A percentile compares a stretch with the other conserved stretches of the same genome.
These are phyloP conservation scores for Thermoascus crustaceus DNA, from an alignment of 2,329 filamentous ascomycete species.

Conservation along the genomic window DNA sequence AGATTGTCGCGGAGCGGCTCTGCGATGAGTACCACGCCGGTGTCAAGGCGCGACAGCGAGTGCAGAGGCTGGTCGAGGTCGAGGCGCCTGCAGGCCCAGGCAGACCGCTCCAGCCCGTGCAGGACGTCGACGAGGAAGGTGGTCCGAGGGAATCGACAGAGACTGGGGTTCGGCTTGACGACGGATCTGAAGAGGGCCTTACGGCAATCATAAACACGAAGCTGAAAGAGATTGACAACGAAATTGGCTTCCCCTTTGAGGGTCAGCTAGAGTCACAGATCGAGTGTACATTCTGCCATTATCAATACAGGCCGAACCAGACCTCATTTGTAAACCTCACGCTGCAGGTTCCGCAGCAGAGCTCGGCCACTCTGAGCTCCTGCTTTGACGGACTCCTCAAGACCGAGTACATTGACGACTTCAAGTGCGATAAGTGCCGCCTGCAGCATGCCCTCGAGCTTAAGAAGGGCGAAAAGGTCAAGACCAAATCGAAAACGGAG, in stretches of 20 bases:
- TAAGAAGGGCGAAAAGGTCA: conserved; percentile 53
- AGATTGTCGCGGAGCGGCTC: conserved; percentile 83
- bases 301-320: conserved; percentile 74
- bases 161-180: conserved; percentile 30
- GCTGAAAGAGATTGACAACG: conserved; percentile 30
- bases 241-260: conserved; percentile 74
- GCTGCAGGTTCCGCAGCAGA: conserved; percentile 77
- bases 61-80: conserved; percentile 17
- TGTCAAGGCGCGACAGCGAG: conserved; percentile 55
- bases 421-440: conserved; percentile 87
- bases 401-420: conserved; percentile 93
- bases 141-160: conserved; percentile 14
- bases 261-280: conserved; percentile 91
- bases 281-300: conserved; percentile 81
- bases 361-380: conserved; percentile 68
- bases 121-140: conserved; percentile 11
- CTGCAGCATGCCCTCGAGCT: conserved; percentile 67
- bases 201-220: conserved; percentile 31
- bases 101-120: conserved; percentile 3
- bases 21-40: conserved; percentile 93
- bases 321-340: conserved; percentile 90
- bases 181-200: conserved; percentile 24
- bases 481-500: conserved; percentile 46
- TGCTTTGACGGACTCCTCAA: conserved; percentile 95
- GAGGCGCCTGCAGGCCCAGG: conserved; percentile 13